phyloP scores from a whole-genome alignment of 2,329 filamentous ascomycete species.

The Pyrenochaeta sp. region DNA sequence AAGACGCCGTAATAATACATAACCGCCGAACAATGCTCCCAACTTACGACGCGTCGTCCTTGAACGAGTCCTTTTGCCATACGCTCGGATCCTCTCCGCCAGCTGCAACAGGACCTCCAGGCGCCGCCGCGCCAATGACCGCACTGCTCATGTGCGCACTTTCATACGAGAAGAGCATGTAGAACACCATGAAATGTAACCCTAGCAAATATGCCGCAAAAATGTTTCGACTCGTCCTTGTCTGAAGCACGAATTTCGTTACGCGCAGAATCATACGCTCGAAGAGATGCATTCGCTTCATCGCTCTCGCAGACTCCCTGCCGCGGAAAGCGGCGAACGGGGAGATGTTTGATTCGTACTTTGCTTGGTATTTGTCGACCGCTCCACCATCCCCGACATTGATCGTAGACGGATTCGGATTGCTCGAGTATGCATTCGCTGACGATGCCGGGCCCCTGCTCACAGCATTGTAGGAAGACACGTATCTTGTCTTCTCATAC shows the following conservation, averaged over 20 bases:
- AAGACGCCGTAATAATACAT: background rate
- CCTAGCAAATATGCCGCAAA: slow-evolving; percentile 93
- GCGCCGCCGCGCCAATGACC: slow-evolving; percentile 35
- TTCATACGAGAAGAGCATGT: slow-evolving; percentile 85
- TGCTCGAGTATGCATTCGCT: slow-evolving; percentile 68
- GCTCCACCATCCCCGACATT: slow-evolving; percentile 57
- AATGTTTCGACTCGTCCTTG: slow-evolving; percentile 87
- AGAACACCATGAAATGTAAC: slow-evolving; percentile 86
- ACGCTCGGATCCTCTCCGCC: slow-evolving; percentile 33
- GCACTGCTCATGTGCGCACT: slow-evolving; percentile 59
- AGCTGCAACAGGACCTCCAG: slow-evolving; percentile 40
- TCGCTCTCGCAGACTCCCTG: slow-evolving; percentile 88
- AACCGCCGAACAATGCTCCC: background rate
- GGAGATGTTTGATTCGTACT: slow-evolving; percentile 94
- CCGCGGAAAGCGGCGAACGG: slow-evolving; percentile 96
- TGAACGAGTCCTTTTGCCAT: slow-evolving; percentile 51
- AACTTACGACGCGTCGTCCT: slow-evolving; percentile 23
- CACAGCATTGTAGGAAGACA: slow-evolving; percentile 88
- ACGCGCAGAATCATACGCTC: slow-evolving; percentile 91
- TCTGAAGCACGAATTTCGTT: slow-evolving; percentile 89
- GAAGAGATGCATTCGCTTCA: slow-evolving; percentile 90
- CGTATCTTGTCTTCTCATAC: slow-evolving; percentile 97
- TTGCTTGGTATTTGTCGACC: slow-evolving; percentile 81
- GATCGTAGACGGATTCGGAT: slow-evolving; percentile 78
- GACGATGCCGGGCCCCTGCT: slow-evolving; percentile 70